A percentile compares a stretch with the other conserved stretches of the same genome.
Conservation (phyloP, 257 asterid genomes). For the Coffea canephora region DNA sequence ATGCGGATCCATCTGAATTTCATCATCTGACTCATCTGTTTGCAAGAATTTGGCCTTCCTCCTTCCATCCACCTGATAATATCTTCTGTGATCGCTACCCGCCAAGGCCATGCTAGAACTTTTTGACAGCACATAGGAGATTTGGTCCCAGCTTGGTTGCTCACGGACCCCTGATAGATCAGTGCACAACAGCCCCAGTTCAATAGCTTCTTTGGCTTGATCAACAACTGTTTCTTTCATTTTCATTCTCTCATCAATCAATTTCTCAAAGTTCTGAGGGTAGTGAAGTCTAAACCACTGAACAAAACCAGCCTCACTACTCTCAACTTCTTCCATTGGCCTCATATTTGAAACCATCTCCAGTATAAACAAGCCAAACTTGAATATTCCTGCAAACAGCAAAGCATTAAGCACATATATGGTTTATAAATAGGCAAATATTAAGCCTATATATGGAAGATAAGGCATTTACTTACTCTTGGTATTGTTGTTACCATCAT, state of each 20-base stretch:
- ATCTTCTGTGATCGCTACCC: background rate
- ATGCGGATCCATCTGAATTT: background rate
- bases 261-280: constrained; percentile 25
- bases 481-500: constrained; percentile 25
- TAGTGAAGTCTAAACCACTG: constrained; percentile 44
- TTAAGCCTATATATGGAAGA: background rate
- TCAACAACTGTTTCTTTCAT: constrained; percentile 19
- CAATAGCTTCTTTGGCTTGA: constrained; percentile 31
- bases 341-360: constrained; percentile 30
- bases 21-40: background rate
- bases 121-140: constrained; percentile 26
- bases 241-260: constrained; percentile 53
- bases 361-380: constrained; percentile 44
- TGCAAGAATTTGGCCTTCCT: background rate
- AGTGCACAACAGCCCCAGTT: constrained; percentile 48
- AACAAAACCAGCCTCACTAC: constrained; percentile 30
- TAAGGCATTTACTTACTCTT: constrained; percentile 31
- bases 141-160: constrained; percentile 42
- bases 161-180: constrained; percentile 33
- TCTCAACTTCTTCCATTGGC: constrained; percentile 29
- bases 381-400: constrained; percentile 28
- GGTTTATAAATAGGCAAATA: background rate
- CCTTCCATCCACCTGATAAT: background rate
- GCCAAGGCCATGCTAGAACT: constrained; percentile 8
- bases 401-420: background rate